Conservation (phyloP, 148 eudicot genomes). For the Euryodendron excelsum region DNA sequence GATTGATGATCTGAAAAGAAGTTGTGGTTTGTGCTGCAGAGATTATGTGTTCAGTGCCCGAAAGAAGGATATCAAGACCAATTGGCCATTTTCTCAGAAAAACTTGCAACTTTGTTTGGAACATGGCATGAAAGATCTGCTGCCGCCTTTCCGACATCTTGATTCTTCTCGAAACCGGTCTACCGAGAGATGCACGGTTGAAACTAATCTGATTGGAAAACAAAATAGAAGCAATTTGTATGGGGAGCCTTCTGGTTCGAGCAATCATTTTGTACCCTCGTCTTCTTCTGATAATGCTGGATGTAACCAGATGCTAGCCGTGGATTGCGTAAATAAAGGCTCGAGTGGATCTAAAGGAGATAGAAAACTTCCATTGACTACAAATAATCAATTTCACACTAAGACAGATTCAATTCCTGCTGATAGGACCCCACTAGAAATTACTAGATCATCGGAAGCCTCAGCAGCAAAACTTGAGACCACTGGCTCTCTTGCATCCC, state of each 20-base stretch:
- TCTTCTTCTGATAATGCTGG: constrained; percentile 8
- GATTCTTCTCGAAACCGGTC: constrained; percentile 39
- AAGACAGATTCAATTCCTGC: constrained; percentile 43
- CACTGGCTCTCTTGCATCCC: constrained; percentile 25
- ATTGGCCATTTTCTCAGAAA: constrained; percentile 83
- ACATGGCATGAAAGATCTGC: constrained; percentile 62
- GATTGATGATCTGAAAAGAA: constrained; percentile 9
- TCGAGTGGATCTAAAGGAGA: constrained; percentile 36
- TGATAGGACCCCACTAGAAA: constrained; percentile 31
- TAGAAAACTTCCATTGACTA: constrained; percentile 34
- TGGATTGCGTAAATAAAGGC: constrained; percentile 28
- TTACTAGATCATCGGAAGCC: constrained; percentile 29
- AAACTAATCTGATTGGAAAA: constrained; percentile 30
- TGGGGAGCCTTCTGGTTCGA: constrained; percentile 25
- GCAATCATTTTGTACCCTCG: constrained; percentile 19
- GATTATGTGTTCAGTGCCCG: constrained; percentile 69
- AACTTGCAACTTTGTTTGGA: constrained; percentile 68
- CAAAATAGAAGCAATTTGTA: constrained; percentile 28
- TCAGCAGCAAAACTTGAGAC: constrained; percentile 32
- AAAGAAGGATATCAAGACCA: constrained; percentile 58
- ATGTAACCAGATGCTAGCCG: constrained; percentile 26
- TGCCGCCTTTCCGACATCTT: constrained; percentile 75
- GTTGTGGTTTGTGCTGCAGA: constrained; percentile 42
- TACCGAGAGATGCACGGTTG: constrained; percentile 27
- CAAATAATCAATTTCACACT: constrained; percentile 33